Conservation (phyloP, 176 grass and related monocot genomes). For the Cymbopogon citratus region DNA sequence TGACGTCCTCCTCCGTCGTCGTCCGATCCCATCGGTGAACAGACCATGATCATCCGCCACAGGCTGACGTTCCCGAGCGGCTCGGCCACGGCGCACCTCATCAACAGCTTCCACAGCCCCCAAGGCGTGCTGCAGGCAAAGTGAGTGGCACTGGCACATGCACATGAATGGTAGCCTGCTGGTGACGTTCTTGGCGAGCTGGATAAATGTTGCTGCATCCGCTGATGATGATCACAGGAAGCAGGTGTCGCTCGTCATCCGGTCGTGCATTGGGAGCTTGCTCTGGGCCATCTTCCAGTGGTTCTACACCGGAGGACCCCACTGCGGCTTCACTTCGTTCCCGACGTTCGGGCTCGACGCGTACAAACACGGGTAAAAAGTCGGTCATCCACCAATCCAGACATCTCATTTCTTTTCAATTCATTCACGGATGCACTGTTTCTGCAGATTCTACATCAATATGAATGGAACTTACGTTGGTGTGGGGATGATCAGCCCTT, state of each 20-base stretch:
- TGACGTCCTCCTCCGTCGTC: neutral
- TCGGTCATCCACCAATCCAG: neutral
- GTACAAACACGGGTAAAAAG: conserved; percentile 42
- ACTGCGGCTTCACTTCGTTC: conserved; percentile 62
- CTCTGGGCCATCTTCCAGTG: conserved; percentile 67
- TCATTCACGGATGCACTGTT: neutral
- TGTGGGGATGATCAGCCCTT: conserved; percentile 78
- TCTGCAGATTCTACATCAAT: conserved; percentile 64
- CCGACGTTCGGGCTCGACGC: conserved; percentile 58
- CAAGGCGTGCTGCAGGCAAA: conserved; percentile 50
- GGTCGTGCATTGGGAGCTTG: conserved; percentile 44
- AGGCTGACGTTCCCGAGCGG: conserved; percentile 76
- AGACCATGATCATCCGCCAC: conserved; percentile 77
- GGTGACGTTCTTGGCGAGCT: neutral
- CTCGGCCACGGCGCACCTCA: conserved; percentile 70
- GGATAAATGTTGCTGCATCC: neutral
- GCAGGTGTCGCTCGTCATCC: conserved; percentile 55
- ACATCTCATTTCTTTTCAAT: neutral
- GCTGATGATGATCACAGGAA: conserved; percentile 23
- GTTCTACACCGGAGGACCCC: conserved; percentile 58
- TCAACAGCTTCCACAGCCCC: conserved; percentile 81
- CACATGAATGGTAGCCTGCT: neutral
- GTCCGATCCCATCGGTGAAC: conserved; percentile 15
- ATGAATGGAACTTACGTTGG: conserved; percentile 56
- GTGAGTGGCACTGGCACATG: neutral